A percentile compares a stretch with the other conserved stretches of the same genome.
Conservation (phyloP, 441 rosid genomes). For the Kokia cookei region DNA sequence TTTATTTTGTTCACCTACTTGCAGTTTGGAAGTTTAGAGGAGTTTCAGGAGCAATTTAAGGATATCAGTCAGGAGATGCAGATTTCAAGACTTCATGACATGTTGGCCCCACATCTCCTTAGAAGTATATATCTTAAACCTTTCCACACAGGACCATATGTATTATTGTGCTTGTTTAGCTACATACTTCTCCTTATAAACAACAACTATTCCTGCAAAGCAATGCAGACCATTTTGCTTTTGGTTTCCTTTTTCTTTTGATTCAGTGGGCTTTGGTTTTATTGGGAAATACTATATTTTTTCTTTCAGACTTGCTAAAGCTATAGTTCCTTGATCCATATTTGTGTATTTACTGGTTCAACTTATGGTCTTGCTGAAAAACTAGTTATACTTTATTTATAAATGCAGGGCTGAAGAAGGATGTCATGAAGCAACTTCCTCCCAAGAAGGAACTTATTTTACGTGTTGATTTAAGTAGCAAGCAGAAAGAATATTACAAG, state of each 20-base stretch:
- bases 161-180: neutral
- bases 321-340: neutral
- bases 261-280: neutral
- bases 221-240: neutral
- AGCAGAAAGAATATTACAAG: conserved; percentile 96
- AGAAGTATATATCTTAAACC: conserved; percentile 52
- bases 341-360: neutral
- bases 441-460: conserved; percentile 98
- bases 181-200: neutral
- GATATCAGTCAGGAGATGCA: conserved; percentile 99
- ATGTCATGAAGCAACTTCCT: conserved; percentile 97
- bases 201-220: neutral
- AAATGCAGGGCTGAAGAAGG: conserved; percentile 91
- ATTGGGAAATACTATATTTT: neutral
- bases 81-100: conserved; percentile 87
- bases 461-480: conserved; percentile 86
- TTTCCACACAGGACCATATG: conserved; percentile 3
- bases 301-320: neutral
- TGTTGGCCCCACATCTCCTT: conserved; percentile 97
- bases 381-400: conserved; percentile 17
- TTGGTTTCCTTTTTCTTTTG: neutral
- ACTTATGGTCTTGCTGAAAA: conserved; percentile 4
- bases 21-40: conserved; percentile 97
- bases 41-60: conserved; percentile 95
- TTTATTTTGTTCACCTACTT: conserved; percentile 18